A percentile compares a stretch with the other conserved stretches of the same genome.
These are phyloP conservation scores for Aciculoconidium aculeatum DNA, from an alignment of 805 yeast species.

Conservation along the genomic window DNA sequence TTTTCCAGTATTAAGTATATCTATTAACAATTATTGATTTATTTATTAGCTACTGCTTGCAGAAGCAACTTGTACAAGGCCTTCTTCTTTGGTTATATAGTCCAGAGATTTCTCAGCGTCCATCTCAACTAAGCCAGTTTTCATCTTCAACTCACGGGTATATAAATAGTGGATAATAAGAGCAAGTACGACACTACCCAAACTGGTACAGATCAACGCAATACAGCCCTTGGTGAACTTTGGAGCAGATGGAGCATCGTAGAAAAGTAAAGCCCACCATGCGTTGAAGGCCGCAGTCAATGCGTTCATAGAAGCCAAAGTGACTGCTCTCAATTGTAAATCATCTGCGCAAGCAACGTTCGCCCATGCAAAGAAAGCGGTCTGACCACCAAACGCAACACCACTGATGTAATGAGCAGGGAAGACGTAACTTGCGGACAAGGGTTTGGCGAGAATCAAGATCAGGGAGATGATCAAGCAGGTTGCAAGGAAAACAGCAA, in stretches of 20 bases:
- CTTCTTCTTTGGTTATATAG: no score
- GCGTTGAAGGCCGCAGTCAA: conserved; percentile 58
- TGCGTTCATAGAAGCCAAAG: conserved; percentile 62
- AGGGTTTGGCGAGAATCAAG: conserved; percentile 40
- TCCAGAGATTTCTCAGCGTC: no score
- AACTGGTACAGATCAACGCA: conserved; percentile 51
- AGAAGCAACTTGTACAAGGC: no score
- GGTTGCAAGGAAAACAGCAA: conserved; percentile 40
- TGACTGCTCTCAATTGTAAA: conserved; percentile 57
- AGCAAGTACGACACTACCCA: conserved; percentile 37
- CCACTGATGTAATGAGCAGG: conserved; percentile 55
- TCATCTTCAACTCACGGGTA: no score
- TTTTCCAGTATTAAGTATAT: no score
- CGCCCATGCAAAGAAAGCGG: conserved; percentile 60
- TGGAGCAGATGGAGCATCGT: conserved; percentile 47
- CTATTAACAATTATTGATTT: no score
- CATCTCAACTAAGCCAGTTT: no score
- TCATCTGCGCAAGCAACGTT: conserved; percentile 54
- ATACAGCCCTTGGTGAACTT: conserved; percentile 47
- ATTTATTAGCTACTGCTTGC: no score
- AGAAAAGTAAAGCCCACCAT: conserved; percentile 57
- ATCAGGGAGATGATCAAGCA: conserved; percentile 42
- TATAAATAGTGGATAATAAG: conserved; percentile 39
- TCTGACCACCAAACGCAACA: conserved; percentile 52
- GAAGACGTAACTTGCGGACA: conserved; percentile 34